Base-by-base conservation (phyloP, 345 rosid genomes). In the Eucalyptus sideroxylon region DNA sequence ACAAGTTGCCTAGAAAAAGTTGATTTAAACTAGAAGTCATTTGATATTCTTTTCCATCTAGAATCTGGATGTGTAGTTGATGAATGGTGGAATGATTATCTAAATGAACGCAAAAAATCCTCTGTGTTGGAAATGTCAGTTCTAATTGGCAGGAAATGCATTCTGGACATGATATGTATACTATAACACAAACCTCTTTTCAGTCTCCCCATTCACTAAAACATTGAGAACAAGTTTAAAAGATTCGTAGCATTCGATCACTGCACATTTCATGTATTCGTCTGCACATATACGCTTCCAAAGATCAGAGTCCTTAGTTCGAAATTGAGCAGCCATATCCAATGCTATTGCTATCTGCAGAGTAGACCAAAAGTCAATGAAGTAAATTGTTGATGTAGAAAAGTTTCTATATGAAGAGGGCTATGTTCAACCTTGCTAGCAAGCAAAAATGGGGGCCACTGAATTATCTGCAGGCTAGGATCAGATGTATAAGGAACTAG, bases 391-490 rank as follows among this genome's bases (percentile, higher is more conserved):
- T 51, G 49, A 50, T 47, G 50, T 30, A 27, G 59, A 80, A 40
- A 81, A 62, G 88, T 88, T 51, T 83, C 86, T 56, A 81, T 16
- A 55, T 60, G 24, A n/a, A 50, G 83, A 83, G 40, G 89, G 88
- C 88, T 88, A 45, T 40, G 65, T 85, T 94, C 69, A 91, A 98
- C 99, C 99, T 98, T 97, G 98, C 97, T 96, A 90, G 99, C 97
- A 89, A 98, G 98, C 95, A 97, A 89, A 95, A 98, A 97, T 1
- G 99, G 99, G 45, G 99, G 99, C 99, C 99, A 98, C 92, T 98
- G 99, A 91, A 98, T 96, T 88, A 98, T 90, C 92, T 96, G 96
- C 89, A 98, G 93, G 95, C 97, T 95, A 89, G 98, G 99, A 91
- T 98, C 99, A 24, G 98, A 96, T 87, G 95, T 90, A 91, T 97